These are phyloP conservation scores for Lecanicillium sp. DNA, from an alignment of 2,329 filamentous ascomycete species.

Conservation along the genomic window DNA sequence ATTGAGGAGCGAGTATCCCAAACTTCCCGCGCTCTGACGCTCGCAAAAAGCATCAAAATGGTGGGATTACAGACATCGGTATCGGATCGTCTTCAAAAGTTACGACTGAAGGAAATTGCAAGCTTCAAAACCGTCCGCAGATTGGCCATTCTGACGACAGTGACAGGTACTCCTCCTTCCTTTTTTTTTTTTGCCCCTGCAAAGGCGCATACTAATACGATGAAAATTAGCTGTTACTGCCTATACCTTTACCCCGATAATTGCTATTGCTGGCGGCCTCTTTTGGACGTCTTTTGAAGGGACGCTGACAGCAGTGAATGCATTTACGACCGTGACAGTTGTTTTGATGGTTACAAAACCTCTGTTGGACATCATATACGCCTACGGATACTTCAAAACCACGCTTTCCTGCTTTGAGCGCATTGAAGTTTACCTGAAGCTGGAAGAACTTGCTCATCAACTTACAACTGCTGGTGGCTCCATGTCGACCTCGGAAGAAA, in stretches of 20 bases:
- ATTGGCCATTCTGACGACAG: too few relatives aligned
- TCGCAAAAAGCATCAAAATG: slow-evolving; percentile 7
- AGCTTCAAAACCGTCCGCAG: slow-evolving; percentile 4
- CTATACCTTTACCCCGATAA: neutral
- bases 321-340: neutral
- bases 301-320: neutral
- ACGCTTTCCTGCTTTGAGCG: neutral
- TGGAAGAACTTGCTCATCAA: neutral
- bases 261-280: neutral
- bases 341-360: slow-evolving; percentile 17
- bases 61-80: slow-evolving; percentile 10
- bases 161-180: too few relatives aligned
- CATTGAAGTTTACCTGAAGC: neutral
- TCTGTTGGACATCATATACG: slow-evolving; percentile 16
- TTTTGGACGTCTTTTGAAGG: neutral
- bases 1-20: slow-evolving; percentile 4
- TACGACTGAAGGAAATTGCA: slow-evolving; percentile 13
- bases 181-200: slow-evolving; percentile 7
- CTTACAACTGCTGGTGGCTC: neutral
- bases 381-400: neutral
- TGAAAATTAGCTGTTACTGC: too few relatives aligned
- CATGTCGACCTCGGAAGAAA: neutral
- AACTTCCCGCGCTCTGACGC: neutral
- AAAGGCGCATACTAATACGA: neutral
- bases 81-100: slow-evolving; percentile 5